A percentile compares a stretch with the other conserved stretches of the same genome.
These are phyloP conservation scores for Camellia lanceoleosa DNA, from an alignment of 148 eudicot species.

Conservation along the genomic window DNA sequence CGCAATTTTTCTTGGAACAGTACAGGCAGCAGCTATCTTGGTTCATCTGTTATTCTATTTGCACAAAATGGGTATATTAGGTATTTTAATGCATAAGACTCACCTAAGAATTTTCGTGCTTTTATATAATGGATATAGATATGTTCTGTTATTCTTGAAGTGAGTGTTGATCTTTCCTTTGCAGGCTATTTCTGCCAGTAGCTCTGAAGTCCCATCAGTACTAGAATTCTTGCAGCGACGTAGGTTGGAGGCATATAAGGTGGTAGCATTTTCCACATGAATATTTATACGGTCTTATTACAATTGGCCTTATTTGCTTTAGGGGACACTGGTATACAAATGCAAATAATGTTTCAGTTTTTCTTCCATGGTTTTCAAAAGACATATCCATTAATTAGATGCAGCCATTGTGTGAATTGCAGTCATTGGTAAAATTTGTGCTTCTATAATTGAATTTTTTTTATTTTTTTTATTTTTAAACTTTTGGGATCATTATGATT, in stretches of 20 bases:
- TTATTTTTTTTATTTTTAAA: too few relatives aligned
- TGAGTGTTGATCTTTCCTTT: constrained; percentile 16
- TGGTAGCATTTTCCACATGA: constrained; percentile 20
- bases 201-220: constrained; percentile 72
- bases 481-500: not conserved
- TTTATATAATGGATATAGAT: too few relatives aligned
- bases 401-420: not conserved
- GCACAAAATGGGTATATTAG: too few relatives aligned
- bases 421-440: not conserved
- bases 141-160: constrained; percentile 12
- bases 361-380: not conserved
- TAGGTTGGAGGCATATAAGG: constrained; percentile 84
- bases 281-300: not conserved
- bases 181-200: constrained; percentile 94
- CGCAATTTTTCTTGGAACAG: too few relatives aligned
- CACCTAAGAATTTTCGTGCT: too few relatives aligned
- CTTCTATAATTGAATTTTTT: not conserved
- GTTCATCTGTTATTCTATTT: too few relatives aligned
- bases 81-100: too few relatives aligned
- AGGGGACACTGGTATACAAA: not conserved
- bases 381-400: not conserved
- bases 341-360: not conserved
- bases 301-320: not conserved
- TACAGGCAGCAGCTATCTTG: too few relatives aligned
- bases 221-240: constrained; percentile 91